These are phyloP conservation scores for Setaria italica DNA, from an alignment of 202 grass and related monocot genomes.

Conservation along the genomic window DNA sequence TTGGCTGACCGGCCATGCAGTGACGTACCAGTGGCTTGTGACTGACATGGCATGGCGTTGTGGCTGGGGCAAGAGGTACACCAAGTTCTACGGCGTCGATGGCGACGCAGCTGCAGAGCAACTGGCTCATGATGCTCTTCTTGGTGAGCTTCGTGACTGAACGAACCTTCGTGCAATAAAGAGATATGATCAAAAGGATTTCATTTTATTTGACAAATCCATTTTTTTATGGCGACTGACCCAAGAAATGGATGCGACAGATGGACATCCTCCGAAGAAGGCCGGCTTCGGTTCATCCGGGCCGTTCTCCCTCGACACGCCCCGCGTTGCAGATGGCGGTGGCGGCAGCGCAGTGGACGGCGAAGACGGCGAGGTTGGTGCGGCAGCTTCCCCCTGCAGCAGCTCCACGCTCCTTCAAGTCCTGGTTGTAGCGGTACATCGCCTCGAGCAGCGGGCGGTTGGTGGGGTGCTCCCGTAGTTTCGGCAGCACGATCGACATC, in stretches of 20 bases:
- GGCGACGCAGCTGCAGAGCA: constrained; percentile 57
- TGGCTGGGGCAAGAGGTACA: constrained; percentile 63
- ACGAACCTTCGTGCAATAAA: neutral
- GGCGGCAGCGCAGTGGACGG: constrained; percentile 6
- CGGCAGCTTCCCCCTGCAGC: no score
- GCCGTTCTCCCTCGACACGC: constrained; percentile 53
- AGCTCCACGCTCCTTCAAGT: no score
- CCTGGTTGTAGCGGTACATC: no score
- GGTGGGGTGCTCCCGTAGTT: no score
- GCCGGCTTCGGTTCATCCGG: constrained; percentile 43
- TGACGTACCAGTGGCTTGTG: neutral
- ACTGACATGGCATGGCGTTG: constrained; percentile 10
- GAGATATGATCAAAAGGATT: neutral
- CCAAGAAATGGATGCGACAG: constrained; percentile 32
- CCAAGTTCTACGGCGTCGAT: constrained; percentile 67
- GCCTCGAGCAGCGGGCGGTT: no score
- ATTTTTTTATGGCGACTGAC: neutral
- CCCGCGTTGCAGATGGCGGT: no score
- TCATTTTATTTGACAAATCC: neutral
- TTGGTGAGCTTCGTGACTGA: constrained; percentile 45
- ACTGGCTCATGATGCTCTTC: constrained; percentile 75
- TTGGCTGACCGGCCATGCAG: no score
- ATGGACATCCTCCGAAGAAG: constrained; percentile 62
- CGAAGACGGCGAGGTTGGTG: no score
- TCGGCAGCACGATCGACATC: no score